These are phyloP conservation scores for Dendrobium officinale DNA, from an alignment of 106 monocot species.

Conservation along the genomic window DNA sequence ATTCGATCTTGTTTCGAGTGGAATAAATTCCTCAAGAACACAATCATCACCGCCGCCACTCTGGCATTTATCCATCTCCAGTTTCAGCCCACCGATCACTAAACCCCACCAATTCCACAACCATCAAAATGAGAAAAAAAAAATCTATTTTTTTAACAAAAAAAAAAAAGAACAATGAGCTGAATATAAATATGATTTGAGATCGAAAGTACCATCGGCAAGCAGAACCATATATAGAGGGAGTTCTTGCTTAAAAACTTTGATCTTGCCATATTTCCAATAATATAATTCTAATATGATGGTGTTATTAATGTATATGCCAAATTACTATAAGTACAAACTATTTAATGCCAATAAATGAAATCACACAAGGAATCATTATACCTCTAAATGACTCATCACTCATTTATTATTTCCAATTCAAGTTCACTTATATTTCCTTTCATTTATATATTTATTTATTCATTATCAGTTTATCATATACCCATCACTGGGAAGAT, in stretches of 20 bases:
- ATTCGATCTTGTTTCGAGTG: constrained; percentile 28
- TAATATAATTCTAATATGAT: no score
- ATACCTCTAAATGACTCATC: no score
- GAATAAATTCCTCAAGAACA: constrained; percentile 45
- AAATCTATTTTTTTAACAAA: neutral
- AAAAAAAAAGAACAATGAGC: neutral
- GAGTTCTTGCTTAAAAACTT: constrained; percentile 17
- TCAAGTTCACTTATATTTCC: no score
- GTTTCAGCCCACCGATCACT: constrained; percentile 56
- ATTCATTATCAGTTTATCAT: no score
- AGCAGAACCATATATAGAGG: constrained; percentile 19
- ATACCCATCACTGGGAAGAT: no score
- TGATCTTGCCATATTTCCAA: constrained; percentile 6
- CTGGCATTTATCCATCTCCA: constrained; percentile 40
- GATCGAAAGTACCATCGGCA: constrained; percentile 2
- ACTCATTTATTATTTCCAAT: no score
- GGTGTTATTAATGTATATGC: no score
- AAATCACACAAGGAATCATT: no score
- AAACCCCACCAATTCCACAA: neutral
- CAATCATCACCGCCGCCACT: neutral
- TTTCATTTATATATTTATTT: no score
- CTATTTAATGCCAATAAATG: no score
- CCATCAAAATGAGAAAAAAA: no score
- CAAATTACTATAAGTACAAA: no score
- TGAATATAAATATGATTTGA: neutral